Base-by-base conservation (phyloP, 1,139 yeast genomes). In the Geotrichum candidum region DNA sequence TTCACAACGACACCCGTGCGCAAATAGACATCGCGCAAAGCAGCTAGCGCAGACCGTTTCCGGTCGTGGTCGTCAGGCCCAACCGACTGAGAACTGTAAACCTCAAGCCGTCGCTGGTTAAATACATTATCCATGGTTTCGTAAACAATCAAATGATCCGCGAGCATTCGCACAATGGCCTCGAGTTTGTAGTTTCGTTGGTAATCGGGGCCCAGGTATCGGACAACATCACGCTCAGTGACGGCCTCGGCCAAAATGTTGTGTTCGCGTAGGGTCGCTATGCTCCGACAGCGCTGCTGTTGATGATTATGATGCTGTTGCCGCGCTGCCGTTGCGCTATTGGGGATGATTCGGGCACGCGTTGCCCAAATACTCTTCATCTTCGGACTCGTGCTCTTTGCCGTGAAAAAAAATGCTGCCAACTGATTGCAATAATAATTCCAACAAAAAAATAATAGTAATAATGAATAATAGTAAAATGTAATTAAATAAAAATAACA, bases 81-180 rank as follows among this genome's bases (percentile, higher is more conserved):
- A 1, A 41, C 23, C 10, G 51, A 27, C n/a, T 13, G 33, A 4
- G 51, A 46, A 50, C 54, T 57, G 23, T 53, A 38, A n/a, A 59
- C 58, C n/a, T 59, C 51, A 2, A 59, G 57, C 22, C 64, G 53
- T 33, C 56, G 57, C 27, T 54, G 38, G 53, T 59, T 62, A 11
- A 62, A 35, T 9, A 50, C 52, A 7, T 53, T 54, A 55, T 70
- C 72, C 63, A 68, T 67, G 13, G 68, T 63, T 56, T 68, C 72
- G 60, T 69, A 70, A 4, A 69, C 62, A 51, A 66, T 59, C 56
- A 70, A 65, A 53, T 67, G 62, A 51, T 70, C 73, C 2, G 72
- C 71, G 51, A 70, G 56, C 70, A 68, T 69, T 29, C 73, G 57
- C n/a, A 69, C 68, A 2, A 71, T 66, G 0, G 72, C 70, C 54